Evolutionary conservation across 768 basidiomycete genomes (phyloP).

Genomic region (Rossbeevera mucosa): DNA sequence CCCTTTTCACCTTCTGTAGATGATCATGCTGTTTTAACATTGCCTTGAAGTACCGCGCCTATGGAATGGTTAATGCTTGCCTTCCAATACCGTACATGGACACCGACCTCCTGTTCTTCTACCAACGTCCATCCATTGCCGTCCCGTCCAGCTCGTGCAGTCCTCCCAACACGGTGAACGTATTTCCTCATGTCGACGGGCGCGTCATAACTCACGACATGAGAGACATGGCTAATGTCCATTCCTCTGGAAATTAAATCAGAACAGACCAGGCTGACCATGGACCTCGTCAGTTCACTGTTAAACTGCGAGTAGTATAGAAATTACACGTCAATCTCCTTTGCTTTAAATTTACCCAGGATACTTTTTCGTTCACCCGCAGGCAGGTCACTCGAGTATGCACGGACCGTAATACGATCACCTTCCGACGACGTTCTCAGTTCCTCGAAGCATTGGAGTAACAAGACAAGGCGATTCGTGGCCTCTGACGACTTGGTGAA

Average conservation of each 20-base stretch:
- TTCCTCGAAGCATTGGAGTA: slow-evolving; percentile 79
- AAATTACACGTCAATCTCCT: slow-evolving; percentile 78
- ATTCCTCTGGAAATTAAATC: slow-evolving; percentile 95
- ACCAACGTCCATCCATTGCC: slow-evolving; percentile 95
- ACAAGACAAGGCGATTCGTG: slow-evolving; percentile 70
- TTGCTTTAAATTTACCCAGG: slow-evolving; percentile 74
- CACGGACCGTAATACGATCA: slow-evolving; percentile 43
- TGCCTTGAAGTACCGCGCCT: slow-evolving; percentile 86
- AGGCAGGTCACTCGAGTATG: slow-evolving; percentile 86
- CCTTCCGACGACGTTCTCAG: slow-evolving; percentile 27
- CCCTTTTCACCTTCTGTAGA: slow-evolving; percentile 59
- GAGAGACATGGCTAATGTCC: slow-evolving; percentile 86
- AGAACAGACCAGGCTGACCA: slow-evolving; percentile 84
- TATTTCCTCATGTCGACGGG: slow-evolving; percentile 99
- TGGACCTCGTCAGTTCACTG: slow-evolving; percentile 4
- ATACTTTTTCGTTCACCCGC: slow-evolving; percentile 68
- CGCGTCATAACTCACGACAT: slow-evolving; percentile 93
- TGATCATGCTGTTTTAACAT: slow-evolving; percentile 75
- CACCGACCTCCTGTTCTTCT: slow-evolving; percentile 82
- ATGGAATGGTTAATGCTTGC: slow-evolving; percentile 2
- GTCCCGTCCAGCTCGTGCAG: slow-evolving; percentile 83
- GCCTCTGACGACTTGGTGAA: slow-evolving; percentile 98
- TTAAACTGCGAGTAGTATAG: not conserved
- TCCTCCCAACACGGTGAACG: slow-evolving; percentile 94
- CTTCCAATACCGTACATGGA: not conserved